Conservation (phyloP, 2,329 filamentous ascomycete genomes). For the Diplodia corticola region DNA sequence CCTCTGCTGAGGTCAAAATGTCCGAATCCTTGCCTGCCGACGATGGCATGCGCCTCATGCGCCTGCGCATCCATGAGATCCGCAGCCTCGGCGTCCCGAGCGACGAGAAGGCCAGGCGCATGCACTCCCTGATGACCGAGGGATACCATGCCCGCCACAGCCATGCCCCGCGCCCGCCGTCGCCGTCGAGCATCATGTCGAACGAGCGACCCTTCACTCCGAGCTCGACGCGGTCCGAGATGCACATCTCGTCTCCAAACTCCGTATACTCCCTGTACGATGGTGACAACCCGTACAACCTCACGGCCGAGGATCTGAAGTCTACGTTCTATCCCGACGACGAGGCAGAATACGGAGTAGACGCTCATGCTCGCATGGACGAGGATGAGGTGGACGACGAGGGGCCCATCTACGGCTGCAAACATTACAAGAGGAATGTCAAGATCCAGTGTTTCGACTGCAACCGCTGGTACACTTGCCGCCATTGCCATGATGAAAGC, state of each 20-base stretch:
- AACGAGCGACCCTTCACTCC: constrained; percentile 43
- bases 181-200: constrained; percentile 41
- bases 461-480: constrained; percentile 89
- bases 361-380: constrained; percentile 49
- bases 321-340: constrained; percentile 21
- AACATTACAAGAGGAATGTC: constrained; percentile 93
- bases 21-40: constrained; percentile 47
- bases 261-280: constrained; percentile 38
- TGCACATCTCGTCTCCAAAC: constrained; percentile 37
- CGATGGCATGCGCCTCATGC: constrained; percentile 52
- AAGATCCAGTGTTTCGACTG: constrained; percentile 93
- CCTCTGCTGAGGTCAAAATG: constrained; percentile 22
- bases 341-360: constrained; percentile 26
- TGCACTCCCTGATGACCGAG: constrained; percentile 53
- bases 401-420: constrained; percentile 66
- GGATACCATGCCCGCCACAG: constrained; percentile 39
- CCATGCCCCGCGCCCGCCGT: constrained; percentile 35
- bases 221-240: constrained; percentile 37
- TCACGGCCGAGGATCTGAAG: constrained; percentile 27
- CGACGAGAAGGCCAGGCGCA: constrained; percentile 51
- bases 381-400: constrained; percentile 53
- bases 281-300: constrained; percentile 37
- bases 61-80: constrained; percentile 51
- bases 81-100: constrained; percentile 45
- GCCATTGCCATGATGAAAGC: constrained; percentile 84